Conservation (phyloP, 2,329 filamentous ascomycete species). For the Ilyonectria mors-panacis region DNA sequence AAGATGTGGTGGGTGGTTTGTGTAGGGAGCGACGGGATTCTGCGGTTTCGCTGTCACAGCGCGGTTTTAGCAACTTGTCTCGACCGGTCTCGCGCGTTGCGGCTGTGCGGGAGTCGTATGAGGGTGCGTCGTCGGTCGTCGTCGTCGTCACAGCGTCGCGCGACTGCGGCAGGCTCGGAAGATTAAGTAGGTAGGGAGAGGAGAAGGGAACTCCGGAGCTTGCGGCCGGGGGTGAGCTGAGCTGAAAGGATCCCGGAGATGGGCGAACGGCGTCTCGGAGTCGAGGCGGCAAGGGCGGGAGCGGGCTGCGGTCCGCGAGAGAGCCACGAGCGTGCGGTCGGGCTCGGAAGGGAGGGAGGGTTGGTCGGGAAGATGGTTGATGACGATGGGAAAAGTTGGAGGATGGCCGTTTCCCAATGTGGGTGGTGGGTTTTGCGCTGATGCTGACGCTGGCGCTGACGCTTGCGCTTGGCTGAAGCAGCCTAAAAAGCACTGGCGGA, state of each 20-base stretch:
- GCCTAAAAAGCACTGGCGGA: slow-evolving; percentile 38
- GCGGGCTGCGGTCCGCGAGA: slow-evolving; percentile 16
- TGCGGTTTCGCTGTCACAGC: slow-evolving; percentile 2
- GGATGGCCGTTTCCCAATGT: slow-evolving; percentile 43
- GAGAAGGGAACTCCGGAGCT: slow-evolving; percentile 13
- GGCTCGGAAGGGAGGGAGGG: slow-evolving; percentile 11
- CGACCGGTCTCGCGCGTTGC: background rate
- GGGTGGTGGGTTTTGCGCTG: slow-evolving; percentile 38
- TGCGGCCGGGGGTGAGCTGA: slow-evolving; percentile 15
- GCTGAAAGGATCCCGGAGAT: background rate
- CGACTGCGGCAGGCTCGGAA: slow-evolving; percentile 31
- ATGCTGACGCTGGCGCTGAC: slow-evolving; percentile 41
- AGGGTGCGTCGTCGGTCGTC: slow-evolving; percentile 2
- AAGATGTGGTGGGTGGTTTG: slow-evolving; percentile 21
- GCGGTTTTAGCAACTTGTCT: slow-evolving; percentile 11
- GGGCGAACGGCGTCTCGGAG: background rate
- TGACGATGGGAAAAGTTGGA: slow-evolving; percentile 45
- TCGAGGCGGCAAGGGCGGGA: slow-evolving; percentile 9
- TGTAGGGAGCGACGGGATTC: slow-evolving; percentile 9
- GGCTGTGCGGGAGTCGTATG: slow-evolving; percentile 1
- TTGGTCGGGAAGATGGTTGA: slow-evolving; percentile 34
- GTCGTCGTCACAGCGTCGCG: slow-evolving; percentile 15
- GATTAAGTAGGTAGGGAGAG: slow-evolving; percentile 11
- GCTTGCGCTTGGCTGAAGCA: slow-evolving; percentile 36
- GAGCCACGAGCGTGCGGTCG: slow-evolving; percentile 5